Conservation (phyloP, 805 yeast species). For the Tetrapisispora namnaoensis region DNA sequence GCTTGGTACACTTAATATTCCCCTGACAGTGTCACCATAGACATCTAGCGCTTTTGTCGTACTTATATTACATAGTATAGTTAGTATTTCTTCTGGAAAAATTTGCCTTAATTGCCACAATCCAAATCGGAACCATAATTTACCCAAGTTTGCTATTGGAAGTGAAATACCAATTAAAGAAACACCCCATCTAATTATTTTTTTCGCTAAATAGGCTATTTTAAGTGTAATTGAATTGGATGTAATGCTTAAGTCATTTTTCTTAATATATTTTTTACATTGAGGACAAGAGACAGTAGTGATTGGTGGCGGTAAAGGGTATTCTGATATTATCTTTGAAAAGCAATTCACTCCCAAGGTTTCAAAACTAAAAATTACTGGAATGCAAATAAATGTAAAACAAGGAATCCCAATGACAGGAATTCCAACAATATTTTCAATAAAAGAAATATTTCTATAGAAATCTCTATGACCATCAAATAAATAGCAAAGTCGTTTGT, state of each 20-base stretch:
- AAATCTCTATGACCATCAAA: constrained; percentile 15
- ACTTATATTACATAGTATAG: constrained; percentile 16
- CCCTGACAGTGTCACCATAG: constrained; percentile 15
- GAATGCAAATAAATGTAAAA: constrained; percentile 5
- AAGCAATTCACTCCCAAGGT: constrained; percentile 5
- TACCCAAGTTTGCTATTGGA: constrained; percentile 10
- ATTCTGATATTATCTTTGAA: not conserved
- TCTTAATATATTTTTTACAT: constrained; percentile 9
- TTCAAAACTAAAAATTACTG: constrained; percentile 5
- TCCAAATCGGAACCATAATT: constrained; percentile 16
- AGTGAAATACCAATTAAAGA: constrained; percentile 2
- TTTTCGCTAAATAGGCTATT: not conserved
- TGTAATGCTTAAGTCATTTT: constrained; percentile 1
- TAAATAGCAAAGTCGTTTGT: constrained; percentile 9
- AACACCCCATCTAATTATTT: constrained; percentile 1
- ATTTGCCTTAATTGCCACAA: constrained; percentile 21
- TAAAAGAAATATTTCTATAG: constrained; percentile 9
- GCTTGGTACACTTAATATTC: constrained; percentile 13
- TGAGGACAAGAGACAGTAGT: constrained; percentile 15
- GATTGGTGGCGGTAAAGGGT: constrained; percentile 4
- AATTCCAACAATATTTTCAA: constrained; percentile 8
- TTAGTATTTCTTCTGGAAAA: constrained; percentile 20
- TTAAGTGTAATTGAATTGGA: constrained; percentile 1
- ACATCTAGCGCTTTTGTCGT: constrained; percentile 25
- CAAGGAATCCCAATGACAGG: constrained; percentile 9